Base-by-base conservation (phyloP, 345 rosid species). In the Euphorbia lathyris region DNA sequence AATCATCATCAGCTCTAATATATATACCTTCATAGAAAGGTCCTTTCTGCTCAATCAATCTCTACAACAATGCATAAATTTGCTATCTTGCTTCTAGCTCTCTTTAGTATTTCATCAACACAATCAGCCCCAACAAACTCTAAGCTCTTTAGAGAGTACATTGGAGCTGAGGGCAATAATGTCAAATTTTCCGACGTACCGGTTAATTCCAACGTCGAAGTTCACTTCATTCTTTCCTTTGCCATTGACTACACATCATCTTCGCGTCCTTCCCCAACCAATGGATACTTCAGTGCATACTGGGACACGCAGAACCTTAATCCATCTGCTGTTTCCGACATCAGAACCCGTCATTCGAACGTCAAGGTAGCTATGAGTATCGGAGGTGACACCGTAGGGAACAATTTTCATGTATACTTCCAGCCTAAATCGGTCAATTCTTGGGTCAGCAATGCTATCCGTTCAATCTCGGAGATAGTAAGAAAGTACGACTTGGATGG, bases 311-410 rank as follows among this genome's bases (percentile, higher is more conserved):
- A 29, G 5, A 83, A 82, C 70, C 84, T 85, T 64, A 36, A 51
- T 64, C 75, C 84, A 30, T 70, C 81, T 17, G 64, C 27, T 14
- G 76, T 82, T 45, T 74, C 83, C 72, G 68, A 83, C 27, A 69
- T 85, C 74, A 83, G 77, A 77, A 70, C 78, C 26, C n/a, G 8
- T 17, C 75, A 78, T 74, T 59, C 74, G 2, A 87, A 76, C 26
- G 78, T 85, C 66, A 85, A 74, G 82, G 83, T 85, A 19, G 87
- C 83, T n/a, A 72, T 85, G 85, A 83, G 86, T 72, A 86, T 87
- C 23, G 89, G 86, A 0, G 87, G 92, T 4, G 89, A 82, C 71
- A 75, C 83, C 34, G 27, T 80, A 40, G 43, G 10, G 29, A 62
- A 61, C 14, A 11, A 26, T 23, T 51, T 63, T 40, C 0, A 1